Evolutionary conservation across 805 yeast genomes (phyloP).

Genomic region (Kluyveromyces aestuarii): DNA sequence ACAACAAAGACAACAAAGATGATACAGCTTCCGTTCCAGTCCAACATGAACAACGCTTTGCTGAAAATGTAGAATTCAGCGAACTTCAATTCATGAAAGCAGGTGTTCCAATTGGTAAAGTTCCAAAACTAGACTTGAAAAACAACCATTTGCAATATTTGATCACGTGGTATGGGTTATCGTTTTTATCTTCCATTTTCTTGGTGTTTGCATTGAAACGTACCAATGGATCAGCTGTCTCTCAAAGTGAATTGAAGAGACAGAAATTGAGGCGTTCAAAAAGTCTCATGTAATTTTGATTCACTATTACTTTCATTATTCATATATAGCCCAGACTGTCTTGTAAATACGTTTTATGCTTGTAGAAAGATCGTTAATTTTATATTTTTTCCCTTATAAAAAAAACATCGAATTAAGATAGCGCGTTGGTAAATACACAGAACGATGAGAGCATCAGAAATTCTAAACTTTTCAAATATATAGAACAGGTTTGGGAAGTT

Average conservation of each 20-base stretch:
- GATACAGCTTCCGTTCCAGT: not conserved
- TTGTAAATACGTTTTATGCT: not conserved
- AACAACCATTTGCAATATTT: constrained; percentile 90
- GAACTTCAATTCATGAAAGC: constrained; percentile 56
- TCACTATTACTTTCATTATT: not conserved
- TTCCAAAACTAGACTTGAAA: constrained; percentile 70
- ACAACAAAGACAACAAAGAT: not conserved
- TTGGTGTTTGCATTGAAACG: constrained; percentile 45
- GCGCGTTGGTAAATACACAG: no score
- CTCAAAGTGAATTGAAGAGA: constrained; percentile 23
- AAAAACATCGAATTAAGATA: no score
- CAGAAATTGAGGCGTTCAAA: constrained; percentile 45
- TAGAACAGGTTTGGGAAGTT: no score
- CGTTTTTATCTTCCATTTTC: constrained; percentile 62
- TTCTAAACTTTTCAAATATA: no score
- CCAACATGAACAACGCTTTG: not conserved
- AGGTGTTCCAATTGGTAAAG: constrained; percentile 86
- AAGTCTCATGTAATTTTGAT: constrained; percentile 26
- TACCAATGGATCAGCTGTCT: constrained; percentile 21
- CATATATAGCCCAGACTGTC: not conserved
- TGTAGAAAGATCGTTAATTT: no score
- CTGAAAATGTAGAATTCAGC: constrained; percentile 32
- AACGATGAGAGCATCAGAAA: no score
- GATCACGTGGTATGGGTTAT: constrained; percentile 91
- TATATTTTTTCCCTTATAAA: no score